Evolutionary conservation across 495 filamentous ascomycete species (phyloP).

Genomic region (Cladorrhinum samala): DNA sequence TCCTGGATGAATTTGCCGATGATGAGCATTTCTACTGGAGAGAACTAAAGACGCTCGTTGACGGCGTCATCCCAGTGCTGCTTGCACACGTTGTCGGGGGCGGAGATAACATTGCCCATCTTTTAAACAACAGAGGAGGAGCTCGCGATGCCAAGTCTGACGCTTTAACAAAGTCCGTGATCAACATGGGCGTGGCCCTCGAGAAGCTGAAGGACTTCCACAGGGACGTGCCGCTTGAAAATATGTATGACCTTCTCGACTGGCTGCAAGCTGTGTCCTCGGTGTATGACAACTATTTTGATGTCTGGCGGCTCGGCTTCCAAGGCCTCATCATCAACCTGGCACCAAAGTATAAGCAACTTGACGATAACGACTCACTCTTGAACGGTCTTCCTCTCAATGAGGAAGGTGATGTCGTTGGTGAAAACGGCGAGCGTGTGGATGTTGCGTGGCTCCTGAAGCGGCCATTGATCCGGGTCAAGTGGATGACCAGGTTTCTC

Average conservation of each 20-base stretch:
- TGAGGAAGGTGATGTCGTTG: slow-evolving; percentile 69
- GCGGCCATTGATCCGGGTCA: slow-evolving; percentile 78
- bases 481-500: slow-evolving; percentile 79
- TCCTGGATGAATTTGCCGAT: slow-evolving; percentile 72
- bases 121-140: slow-evolving; percentile 43
- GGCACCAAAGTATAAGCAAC: slow-evolving; percentile 54
- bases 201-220: slow-evolving; percentile 79
- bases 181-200: slow-evolving; percentile 88
- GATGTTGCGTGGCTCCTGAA: slow-evolving; percentile 93
- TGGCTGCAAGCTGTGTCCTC: slow-evolving; percentile 76
- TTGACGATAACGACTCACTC: slow-evolving; percentile 49
- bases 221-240: slow-evolving; percentile 65
- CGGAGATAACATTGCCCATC: slow-evolving; percentile 58
- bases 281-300: slow-evolving; percentile 82
- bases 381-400: slow-evolving; percentile 69
- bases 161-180: slow-evolving; percentile 71
- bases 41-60: slow-evolving; percentile 88
- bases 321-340: slow-evolving; percentile 93
- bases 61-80: slow-evolving; percentile 92
- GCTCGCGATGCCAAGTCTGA: slow-evolving; percentile 25
- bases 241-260: slow-evolving; percentile 59
- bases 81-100: slow-evolving; percentile 74
- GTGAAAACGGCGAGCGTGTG: slow-evolving; percentile 76
- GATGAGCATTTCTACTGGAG: slow-evolving; percentile 90
- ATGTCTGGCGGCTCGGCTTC: slow-evolving; percentile 89